These are phyloP conservation scores for Fusarium sp. DNA, from an alignment of 2,329 filamentous ascomycete species.

Conservation along the genomic window DNA sequence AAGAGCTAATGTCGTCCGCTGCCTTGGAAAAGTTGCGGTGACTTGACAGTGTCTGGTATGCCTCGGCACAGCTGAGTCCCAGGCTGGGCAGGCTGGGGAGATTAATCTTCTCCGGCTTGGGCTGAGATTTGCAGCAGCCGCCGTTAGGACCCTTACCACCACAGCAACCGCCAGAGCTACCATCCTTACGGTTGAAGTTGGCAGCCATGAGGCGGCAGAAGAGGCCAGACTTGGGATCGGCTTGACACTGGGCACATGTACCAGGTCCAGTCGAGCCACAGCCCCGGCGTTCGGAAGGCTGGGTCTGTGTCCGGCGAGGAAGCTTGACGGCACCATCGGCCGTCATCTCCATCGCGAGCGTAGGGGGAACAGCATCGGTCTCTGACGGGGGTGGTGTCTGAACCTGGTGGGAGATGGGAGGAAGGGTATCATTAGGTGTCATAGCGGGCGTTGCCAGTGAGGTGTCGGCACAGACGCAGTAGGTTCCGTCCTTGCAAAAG, in stretches of 20 bases:
- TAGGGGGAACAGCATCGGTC: constrained; percentile 67
- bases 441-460: constrained; percentile 59
- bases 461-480: constrained; percentile 84
- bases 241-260: constrained; percentile 83
- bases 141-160: constrained; percentile 72
- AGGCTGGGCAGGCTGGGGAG: constrained; percentile 62
- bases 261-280: constrained; percentile 81
- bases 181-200: constrained; percentile 65
- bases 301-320: constrained; percentile 58
- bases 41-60: constrained; percentile 84
- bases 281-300: constrained; percentile 53
- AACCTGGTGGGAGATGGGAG: constrained; percentile 63
- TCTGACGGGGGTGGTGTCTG: constrained; percentile 75
- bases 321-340: constrained; percentile 74
- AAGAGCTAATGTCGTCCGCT: constrained; percentile 80
- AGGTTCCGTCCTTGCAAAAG: constrained; percentile 86
- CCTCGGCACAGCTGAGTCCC: constrained; percentile 81
- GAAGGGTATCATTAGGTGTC: constrained; percentile 58
- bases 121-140: constrained; percentile 74
- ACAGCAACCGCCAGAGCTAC: constrained; percentile 70
- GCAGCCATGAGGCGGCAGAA: constrained; percentile 88
- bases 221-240: constrained; percentile 84
- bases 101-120: constrained; percentile 54
- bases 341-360: constrained; percentile 72
- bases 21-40: constrained; percentile 84